Evolutionary conservation across 805 yeast species (phyloP), one percentile per base, ranked within the genome.

Genomic region (Scheffersomyces stipitis): DNA sequence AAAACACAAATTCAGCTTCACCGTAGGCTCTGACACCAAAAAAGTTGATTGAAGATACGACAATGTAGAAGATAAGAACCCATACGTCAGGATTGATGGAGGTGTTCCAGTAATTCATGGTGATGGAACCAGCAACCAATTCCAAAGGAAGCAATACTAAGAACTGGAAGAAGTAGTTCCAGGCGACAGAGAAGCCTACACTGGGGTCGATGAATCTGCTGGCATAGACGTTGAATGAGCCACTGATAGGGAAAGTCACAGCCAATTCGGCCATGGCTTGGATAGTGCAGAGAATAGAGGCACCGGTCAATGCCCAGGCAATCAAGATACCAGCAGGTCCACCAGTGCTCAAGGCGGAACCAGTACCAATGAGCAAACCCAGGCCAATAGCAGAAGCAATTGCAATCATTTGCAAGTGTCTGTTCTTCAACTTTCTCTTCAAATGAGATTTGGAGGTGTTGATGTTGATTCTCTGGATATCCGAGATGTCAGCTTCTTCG

Each of bases 311-410:
- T 2, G 51, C 44, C 54, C 59, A 60, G 1, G 59, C 62, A 31
- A 60, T 54, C 20, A 58, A 44, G 6, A 60, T 47, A 31, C 54
- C 56, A 1, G 49, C 63, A 0, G 67, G 65, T 3, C 66, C 66
- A 28, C 66, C 67, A 4, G 49, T 45, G 9, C 59, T 41, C 37
- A 69, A 52, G 2, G 67, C 68, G 23, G 65, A 62, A 32, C 79
- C 79, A 24, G 72, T 60, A 26, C 76, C 75, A 27, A 69, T 61
- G 48, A 73, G 70, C 36, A 74, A 58, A 31, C 78, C 80, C 22
- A 30, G 86, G 75, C 89, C 87, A 45, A 82, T 79, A 39, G 82
- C 74, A 51, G 86, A 86, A 47, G 85, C 88, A 37, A 82, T 71
- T 28, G 87, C 83, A 45, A 81, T 76, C 81, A 81, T 76, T 54